phyloP scores from a whole-genome alignment of 2,329 filamentous ascomycete genomes.

The Colletotrichum lindemuthianum region DNA sequence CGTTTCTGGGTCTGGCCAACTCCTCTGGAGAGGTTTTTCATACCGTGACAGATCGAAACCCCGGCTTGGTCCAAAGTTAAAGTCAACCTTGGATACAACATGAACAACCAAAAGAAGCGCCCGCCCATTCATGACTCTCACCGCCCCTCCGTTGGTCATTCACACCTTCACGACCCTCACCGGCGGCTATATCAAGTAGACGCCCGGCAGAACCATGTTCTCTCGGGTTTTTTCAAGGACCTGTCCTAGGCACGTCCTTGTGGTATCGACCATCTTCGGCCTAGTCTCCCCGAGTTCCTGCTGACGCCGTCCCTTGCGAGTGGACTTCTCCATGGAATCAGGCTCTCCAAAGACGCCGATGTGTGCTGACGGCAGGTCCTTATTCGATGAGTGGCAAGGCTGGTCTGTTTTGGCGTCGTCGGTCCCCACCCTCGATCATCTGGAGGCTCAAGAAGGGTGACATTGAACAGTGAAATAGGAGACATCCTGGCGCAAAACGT shows the following conservation, averaged over 20 bases:
- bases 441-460: not conserved
- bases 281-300: conserved; percentile 17
- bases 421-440: conserved; percentile 7
- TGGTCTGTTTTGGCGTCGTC: conserved; percentile 1
- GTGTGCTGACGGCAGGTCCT: not conserved
- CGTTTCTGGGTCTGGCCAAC: not conserved
- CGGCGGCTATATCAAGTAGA: conserved; percentile 26
- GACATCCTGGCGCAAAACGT: not conserved
- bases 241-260: conserved; percentile 6
- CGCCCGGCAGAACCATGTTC: not conserved
- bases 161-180: conserved; percentile 24
- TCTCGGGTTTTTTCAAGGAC: not conserved
- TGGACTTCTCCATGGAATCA: conserved; percentile 8
- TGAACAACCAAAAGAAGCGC: not conserved
- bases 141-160: conserved; percentile 18
- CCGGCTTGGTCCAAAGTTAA: too few relatives aligned
- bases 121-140: conserved; percentile 15
- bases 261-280: conserved; percentile 5
- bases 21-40: not conserved
- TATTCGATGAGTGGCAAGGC: conserved; percentile 19
- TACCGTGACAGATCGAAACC: not conserved
- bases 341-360: conserved; percentile 23
- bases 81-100: too few relatives aligned
- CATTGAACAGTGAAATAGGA: not conserved
- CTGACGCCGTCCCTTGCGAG: conserved; percentile 2